Conservation (phyloP, 805 yeast species). For the Tetrapisispora phaffii region DNA sequence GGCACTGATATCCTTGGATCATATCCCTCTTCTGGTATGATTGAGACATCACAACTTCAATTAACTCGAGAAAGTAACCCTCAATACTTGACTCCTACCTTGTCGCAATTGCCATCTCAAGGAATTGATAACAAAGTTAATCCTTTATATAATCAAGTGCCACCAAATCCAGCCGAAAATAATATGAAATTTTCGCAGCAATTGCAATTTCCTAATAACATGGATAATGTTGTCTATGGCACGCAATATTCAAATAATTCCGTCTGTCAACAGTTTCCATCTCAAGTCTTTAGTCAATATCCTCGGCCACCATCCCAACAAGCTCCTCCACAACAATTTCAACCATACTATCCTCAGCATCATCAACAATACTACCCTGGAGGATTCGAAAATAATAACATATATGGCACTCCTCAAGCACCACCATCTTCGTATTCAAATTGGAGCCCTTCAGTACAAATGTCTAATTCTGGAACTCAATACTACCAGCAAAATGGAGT, state of each 20-base stretch:
- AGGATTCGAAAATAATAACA: neutral
- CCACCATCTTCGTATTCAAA: neutral
- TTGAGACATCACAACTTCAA: neutral
- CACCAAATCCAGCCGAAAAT: neutral
- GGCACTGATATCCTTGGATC: too few species aligned
- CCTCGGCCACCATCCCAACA: slow-evolving; percentile 3
- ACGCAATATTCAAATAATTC: neutral
- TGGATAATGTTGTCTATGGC: neutral
- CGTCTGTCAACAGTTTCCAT: neutral
- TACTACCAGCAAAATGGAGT: neutral
- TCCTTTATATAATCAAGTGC: neutral
- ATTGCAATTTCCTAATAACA: neutral
- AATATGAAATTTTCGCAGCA: neutral
- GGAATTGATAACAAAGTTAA: neutral
- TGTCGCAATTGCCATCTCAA: neutral
- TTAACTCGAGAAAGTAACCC: neutral
- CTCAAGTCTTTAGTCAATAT: slow-evolving; percentile 1
- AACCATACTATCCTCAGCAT: neutral
- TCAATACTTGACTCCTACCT: neutral
- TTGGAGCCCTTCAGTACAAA: neutral
- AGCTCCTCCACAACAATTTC: neutral
- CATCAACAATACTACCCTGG: slow-evolving; percentile 1
- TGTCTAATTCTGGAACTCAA: neutral
- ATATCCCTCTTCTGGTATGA: too few species aligned
- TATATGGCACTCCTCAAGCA: neutral